Conservation (phyloP, 768 basidiomycete species). For the Naematelia encephala region DNA sequence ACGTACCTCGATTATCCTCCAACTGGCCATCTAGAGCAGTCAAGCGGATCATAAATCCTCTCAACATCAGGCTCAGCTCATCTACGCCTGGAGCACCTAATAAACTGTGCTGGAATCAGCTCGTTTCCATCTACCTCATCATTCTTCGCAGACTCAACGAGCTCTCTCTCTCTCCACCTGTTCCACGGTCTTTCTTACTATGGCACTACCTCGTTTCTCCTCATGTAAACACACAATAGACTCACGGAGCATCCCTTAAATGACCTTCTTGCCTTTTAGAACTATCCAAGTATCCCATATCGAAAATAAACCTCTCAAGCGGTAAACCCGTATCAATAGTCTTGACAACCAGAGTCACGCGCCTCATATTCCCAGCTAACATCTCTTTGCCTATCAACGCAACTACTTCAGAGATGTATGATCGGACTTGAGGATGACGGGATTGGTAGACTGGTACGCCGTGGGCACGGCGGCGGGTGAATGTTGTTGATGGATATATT, state of each 20-base stretch:
- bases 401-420: conserved; percentile 83
- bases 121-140: no score
- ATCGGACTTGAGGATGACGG: conserved; percentile 78
- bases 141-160: conserved; percentile 58
- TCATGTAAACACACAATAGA: background rate
- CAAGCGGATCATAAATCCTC: conserved; percentile 44
- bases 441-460: conserved; percentile 88
- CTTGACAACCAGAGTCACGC: conserved; percentile 80
- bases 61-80: conserved; percentile 40
- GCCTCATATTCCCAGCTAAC: conserved; percentile 56
- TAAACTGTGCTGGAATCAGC: conserved; percentile 17
- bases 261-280: background rate
- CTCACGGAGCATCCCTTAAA: conserved; percentile 47
- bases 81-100: conserved; percentile 35
- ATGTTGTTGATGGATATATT: conserved; percentile 84
- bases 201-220: background rate
- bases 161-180: conserved; percentile 59
- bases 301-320: conserved; percentile 86
- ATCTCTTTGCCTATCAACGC: conserved; percentile 79
- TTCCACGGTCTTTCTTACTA: background rate
- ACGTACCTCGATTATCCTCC: conserved; percentile 33
- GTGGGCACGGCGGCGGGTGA: conserved; percentile 82
- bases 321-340: conserved; percentile 67
- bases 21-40: conserved; percentile 42
- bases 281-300: conserved; percentile 66